These are phyloP conservation scores for Tolypocladium pustulatum DNA, from an alignment of 2,329 filamentous ascomycete genomes.

Conservation along the genomic window DNA sequence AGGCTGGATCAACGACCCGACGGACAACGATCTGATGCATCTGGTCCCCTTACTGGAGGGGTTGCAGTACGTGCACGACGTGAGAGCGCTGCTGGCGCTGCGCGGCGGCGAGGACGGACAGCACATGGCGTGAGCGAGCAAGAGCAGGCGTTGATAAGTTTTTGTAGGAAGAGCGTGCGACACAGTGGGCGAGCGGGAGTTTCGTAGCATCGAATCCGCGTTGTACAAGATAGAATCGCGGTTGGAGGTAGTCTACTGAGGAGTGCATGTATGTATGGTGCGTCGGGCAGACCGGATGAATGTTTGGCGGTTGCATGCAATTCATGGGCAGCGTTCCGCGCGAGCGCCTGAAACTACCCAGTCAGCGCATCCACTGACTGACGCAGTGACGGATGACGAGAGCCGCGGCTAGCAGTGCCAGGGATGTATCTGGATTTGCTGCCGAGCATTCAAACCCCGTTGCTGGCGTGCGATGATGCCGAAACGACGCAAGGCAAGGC, in stretches of 20 bases:
- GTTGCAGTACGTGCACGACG: conserved; percentile 92
- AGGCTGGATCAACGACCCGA: conserved; percentile 98
- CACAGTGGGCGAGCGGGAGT: neutral
- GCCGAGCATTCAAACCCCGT: too few relatives aligned
- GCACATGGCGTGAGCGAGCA: conserved; percentile 31
- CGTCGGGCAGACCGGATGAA: neutral
- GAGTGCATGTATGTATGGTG: neutral
- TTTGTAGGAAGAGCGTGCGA: neutral
- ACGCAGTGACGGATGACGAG: neutral
- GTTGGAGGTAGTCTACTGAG: neutral
- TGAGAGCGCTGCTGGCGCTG: conserved; percentile 79
- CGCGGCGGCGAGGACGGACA: conserved; percentile 74
- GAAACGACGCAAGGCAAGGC: neutral
- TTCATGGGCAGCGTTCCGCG: neutral
- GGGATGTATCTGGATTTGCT: neutral
- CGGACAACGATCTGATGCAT: conserved; percentile 89
- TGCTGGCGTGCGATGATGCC: neutral
- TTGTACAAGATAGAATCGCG: neutral
- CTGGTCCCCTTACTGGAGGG: conserved; percentile 87
- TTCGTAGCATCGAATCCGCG: neutral
- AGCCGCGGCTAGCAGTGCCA: too few relatives aligned
- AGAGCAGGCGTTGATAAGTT: conserved; percentile 1
- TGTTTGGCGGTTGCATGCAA: neutral
- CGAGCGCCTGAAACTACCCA: neutral
- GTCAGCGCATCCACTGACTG: neutral